phyloP scores from a whole-genome alignment of 495 filamentous ascomycete species.

The Talaromyces liani region DNA sequence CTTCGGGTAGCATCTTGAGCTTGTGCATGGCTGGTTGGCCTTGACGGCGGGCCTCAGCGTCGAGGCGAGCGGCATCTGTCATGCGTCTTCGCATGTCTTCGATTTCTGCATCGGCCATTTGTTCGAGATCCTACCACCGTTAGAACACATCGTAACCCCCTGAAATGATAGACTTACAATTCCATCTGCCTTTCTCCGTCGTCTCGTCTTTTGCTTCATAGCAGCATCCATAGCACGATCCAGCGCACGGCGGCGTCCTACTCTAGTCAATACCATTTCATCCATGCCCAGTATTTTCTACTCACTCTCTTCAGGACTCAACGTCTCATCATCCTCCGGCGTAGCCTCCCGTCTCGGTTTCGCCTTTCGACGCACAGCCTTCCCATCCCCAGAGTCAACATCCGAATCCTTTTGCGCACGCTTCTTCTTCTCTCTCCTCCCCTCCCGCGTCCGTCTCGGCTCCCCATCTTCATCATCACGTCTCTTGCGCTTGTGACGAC shows the following conservation, averaged over 20 bases:
- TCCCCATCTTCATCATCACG: slow-evolving; percentile 47
- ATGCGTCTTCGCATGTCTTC: slow-evolving; percentile 81
- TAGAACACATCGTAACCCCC: slow-evolving; percentile 11
- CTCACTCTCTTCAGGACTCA: slow-evolving; percentile 49
- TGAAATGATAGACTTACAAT: slow-evolving; percentile 51
- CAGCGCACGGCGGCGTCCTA: slow-evolving; percentile 67
- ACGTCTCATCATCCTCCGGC: slow-evolving; percentile 56
- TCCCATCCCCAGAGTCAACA: slow-evolving; percentile 46
- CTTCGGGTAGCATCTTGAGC: slow-evolving; percentile 88
- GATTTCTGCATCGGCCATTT: slow-evolving; percentile 82
- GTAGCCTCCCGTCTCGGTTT: slow-evolving; percentile 41
- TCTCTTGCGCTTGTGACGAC: slow-evolving; percentile 75
- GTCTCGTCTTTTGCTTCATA: slow-evolving; percentile 71
- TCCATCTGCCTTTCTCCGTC: slow-evolving; percentile 73
- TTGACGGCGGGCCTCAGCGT: slow-evolving; percentile 69
- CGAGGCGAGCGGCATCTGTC: slow-evolving; percentile 82
- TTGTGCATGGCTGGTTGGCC: slow-evolving; percentile 84
- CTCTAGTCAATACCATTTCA: neutral
- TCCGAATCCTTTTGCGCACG: slow-evolving; percentile 48
- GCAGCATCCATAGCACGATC: slow-evolving; percentile 83
- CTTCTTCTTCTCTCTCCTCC: slow-evolving; percentile 69
- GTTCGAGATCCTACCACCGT: slow-evolving; percentile 69
- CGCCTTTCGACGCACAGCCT: slow-evolving; percentile 48
- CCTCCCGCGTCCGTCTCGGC: slow-evolving; percentile 67
- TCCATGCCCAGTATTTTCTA: neutral